These are phyloP conservation scores for Exophiala alcalophila DNA, from an alignment of 2,329 filamentous ascomycete genomes.

Conservation along the genomic window DNA sequence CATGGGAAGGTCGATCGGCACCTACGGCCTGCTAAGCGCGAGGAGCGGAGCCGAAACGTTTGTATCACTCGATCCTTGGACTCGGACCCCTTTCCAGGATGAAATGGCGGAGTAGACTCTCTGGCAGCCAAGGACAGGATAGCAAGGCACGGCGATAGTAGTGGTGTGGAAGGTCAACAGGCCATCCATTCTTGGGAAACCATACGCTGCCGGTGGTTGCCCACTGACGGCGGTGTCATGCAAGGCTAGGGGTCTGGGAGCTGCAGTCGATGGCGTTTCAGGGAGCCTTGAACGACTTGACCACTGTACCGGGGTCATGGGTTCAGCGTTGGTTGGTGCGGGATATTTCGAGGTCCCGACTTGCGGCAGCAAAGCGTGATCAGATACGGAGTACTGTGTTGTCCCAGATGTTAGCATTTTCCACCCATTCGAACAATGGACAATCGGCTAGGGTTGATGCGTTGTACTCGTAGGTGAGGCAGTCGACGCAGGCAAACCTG, in stretches of 20 bases:
- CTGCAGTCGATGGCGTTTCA: slow-evolving; percentile 26
- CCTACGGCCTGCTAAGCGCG: slow-evolving; percentile 30
- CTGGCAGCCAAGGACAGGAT: slow-evolving; percentile 15
- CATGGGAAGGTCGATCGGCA: slow-evolving; percentile 27
- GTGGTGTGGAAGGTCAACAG: slow-evolving; percentile 7
- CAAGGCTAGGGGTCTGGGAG: slow-evolving; percentile 17
- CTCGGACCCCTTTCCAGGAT: slow-evolving; percentile 15
- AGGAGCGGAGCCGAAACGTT: slow-evolving; percentile 20
- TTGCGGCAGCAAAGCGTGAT: too few relatives aligned
- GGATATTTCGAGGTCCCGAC: slow-evolving; percentile 8
- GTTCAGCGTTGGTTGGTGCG: slow-evolving; percentile 20
- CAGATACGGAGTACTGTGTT: too few relatives aligned
- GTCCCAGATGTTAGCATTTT: too few relatives aligned
- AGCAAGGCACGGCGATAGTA: neutral
- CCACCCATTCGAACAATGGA: too few relatives aligned
- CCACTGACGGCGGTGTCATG: slow-evolving; percentile 5
- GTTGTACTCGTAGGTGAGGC: too few relatives aligned
- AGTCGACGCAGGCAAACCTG: too few relatives aligned
- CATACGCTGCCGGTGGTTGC: slow-evolving; percentile 19
- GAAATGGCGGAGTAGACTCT: slow-evolving; percentile 11
- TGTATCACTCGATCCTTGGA: slow-evolving; percentile 23
- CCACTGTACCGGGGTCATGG: slow-evolving; percentile 14
- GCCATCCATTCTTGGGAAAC: slow-evolving; percentile 5
- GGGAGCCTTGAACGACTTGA: slow-evolving; percentile 12
- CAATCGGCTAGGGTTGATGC: too few relatives aligned